phyloP scores from a whole-genome alignment of 805 yeast genomes.

The Nematodospora valgi region DNA sequence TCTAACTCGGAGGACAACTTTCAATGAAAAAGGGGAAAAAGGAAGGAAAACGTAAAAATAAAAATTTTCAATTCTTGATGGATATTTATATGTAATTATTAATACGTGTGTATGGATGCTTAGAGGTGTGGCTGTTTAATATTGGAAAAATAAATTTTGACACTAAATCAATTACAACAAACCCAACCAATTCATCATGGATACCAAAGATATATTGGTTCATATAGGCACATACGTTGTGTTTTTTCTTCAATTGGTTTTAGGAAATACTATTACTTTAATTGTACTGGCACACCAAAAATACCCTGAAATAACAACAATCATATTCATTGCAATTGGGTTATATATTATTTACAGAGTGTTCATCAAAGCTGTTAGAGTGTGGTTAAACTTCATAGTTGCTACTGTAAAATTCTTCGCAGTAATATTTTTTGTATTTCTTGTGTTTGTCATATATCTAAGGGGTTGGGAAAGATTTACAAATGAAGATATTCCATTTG shows the following conservation, averaged over 20 bases:
- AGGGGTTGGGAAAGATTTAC: constrained; percentile 21
- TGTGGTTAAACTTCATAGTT: constrained; percentile 22
- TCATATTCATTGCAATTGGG: constrained; percentile 12
- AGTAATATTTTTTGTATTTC: constrained; percentile 12
- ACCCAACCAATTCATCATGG: constrained; percentile 8
- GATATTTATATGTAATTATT: background rate
- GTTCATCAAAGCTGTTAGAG: constrained; percentile 12
- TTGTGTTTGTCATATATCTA: constrained; percentile 16
- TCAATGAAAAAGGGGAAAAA: constrained; percentile 20
- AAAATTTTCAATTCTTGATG: constrained; percentile 4
- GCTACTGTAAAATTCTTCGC: constrained; percentile 17
- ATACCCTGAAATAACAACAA: constrained; percentile 19
- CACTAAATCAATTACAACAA: background rate
- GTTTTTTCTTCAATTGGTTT: constrained; percentile 10
- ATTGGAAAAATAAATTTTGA: no score
- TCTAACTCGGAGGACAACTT: constrained; percentile 39
- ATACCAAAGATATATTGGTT: constrained; percentile 12
- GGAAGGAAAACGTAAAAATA: background rate
- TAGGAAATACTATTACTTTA: constrained; percentile 11
- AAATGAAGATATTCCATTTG: constrained; percentile 15
- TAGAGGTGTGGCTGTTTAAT: no score
- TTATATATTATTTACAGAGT: constrained; percentile 19
- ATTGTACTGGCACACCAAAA: constrained; percentile 11
- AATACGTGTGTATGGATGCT: no score
- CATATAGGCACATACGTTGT: constrained; percentile 10